Evolutionary conservation across 2,329 filamentous ascomycete genomes (phyloP).

Genomic region (Fusarium hostae): DNA sequence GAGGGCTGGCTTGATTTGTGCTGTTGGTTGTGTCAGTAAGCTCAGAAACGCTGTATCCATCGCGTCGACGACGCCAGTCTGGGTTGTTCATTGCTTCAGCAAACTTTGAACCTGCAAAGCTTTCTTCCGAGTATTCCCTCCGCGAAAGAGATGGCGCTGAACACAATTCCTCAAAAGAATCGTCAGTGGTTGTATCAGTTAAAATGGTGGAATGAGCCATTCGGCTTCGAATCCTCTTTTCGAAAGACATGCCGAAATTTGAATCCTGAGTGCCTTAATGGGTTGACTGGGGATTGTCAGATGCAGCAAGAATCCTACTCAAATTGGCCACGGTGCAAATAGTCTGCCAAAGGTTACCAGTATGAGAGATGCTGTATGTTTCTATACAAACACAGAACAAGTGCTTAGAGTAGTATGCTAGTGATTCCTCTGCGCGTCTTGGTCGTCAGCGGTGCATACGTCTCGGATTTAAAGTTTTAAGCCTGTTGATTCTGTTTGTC

Average conservation of each 20-base stretch:
- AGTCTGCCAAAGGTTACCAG: background rate
- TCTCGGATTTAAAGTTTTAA: background rate
- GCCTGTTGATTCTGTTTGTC: background rate
- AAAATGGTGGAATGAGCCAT: conserved; percentile 1
- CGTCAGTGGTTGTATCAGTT: conserved; percentile 14
- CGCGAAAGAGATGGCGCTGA: conserved; percentile 2
- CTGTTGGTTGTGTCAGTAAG: conserved; percentile 9
- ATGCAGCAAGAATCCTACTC: background rate
- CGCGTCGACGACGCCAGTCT: conserved; percentile 48
- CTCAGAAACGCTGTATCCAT: conserved; percentile 13
- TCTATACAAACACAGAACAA: background rate
- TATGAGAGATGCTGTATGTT: background rate
- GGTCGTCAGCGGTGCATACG: background rate
- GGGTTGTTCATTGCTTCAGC: conserved; percentile 51
- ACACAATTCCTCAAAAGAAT: conserved; percentile 23
- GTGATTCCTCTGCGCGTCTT: background rate
- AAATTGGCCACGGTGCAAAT: background rate
- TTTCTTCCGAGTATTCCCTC: conserved; percentile 35
- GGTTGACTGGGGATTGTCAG: background rate
- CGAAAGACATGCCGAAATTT: conserved; percentile 17
- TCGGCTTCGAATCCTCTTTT: conserved; percentile 11
- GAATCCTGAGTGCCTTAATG: background rate
- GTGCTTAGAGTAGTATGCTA: background rate
- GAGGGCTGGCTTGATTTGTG: background rate
- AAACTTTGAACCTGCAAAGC: conserved; percentile 37